phyloP scores from a whole-genome alignment of 306 rosid species.

The Citrullus amarus region DNA sequence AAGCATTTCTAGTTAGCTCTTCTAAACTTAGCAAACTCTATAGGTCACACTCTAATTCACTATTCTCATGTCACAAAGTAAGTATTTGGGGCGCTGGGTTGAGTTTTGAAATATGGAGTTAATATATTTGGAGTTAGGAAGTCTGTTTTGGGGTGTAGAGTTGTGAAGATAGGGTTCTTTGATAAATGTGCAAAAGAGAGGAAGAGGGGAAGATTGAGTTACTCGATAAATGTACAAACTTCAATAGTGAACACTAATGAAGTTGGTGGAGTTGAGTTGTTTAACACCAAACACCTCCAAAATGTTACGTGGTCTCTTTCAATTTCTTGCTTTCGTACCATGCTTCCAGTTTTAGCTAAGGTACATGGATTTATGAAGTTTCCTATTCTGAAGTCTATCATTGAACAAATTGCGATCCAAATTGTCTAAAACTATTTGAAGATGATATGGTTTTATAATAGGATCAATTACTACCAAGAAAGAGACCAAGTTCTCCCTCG shows the following conservation, averaged over 20 bases:
- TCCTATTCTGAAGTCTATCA: neutral
- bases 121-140: no score
- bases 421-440: neutral
- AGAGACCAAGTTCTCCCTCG: slow-evolving; percentile 59
- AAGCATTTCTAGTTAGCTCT: neutral
- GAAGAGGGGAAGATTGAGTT: no score
- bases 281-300: no score
- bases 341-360: neutral
- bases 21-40: no score
- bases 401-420: neutral
- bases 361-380: neutral
- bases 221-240: no score
- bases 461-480: slow-evolving; percentile 85
- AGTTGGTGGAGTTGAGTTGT: no score
- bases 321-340: neutral
- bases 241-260: no score
- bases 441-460: slow-evolving; percentile 13
- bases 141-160: no score
- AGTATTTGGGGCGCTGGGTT: no score
- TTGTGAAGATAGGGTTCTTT: no score
- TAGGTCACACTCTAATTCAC: neutral
- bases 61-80: neutral
- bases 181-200: no score
- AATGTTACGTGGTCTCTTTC: neutral
- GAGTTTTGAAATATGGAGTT: no score